Base-by-base conservation (phyloP, 441 rosid species). In the Hura crepitans region DNA sequence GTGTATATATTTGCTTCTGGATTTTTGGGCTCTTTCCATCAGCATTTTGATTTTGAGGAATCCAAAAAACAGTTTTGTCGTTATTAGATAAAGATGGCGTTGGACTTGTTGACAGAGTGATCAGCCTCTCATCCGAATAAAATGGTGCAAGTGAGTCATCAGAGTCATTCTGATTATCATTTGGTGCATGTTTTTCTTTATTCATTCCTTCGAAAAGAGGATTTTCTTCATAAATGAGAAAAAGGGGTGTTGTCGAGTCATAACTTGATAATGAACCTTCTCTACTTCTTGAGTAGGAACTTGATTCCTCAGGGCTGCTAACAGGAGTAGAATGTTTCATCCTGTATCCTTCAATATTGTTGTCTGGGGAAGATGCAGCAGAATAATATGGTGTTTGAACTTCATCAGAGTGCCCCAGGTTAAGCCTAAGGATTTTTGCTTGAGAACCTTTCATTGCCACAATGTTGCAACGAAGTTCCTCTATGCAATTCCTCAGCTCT, bases 361-460 rank as follows among this genome's bases (percentile, higher is more conserved):
- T 58, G 8, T 58, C 79, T 15, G 89, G 91, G 55, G 94, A 81
- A 71, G 87, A 70, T 66, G 87, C 74, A 49, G 88, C 87, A 31
- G 87, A 82, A 66, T 72, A 81, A 62, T 81, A 84, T 25, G 85
- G 90, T 46, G 91, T 85, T 70, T 78, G 87, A 65, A 73, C 64
- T 74, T 82, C 91, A 72, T 76, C 77, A n/a, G 79, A 69, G 75
- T 75, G 72, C 68, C 80, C 84, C 61, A 89, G 77, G 70, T 85
- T 85, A 23, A 89, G 89, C 81, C 91, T 80, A 11, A 89, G 84
- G 59, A 89, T 85, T 79, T 85, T 85, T 20, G 90, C 86, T 72
- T 74, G 85, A 70, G 89, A 81, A 70, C 85, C 85, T 68, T 86
- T 86, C 83, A 86, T 83, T 60, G 76, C 77, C 49, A 84, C 89